Evolutionary conservation across 352 stramenopile genomes (phyloP), one percentile per base, ranked within the genome.

Genomic region (Globisporangium camurandrum): DNA sequence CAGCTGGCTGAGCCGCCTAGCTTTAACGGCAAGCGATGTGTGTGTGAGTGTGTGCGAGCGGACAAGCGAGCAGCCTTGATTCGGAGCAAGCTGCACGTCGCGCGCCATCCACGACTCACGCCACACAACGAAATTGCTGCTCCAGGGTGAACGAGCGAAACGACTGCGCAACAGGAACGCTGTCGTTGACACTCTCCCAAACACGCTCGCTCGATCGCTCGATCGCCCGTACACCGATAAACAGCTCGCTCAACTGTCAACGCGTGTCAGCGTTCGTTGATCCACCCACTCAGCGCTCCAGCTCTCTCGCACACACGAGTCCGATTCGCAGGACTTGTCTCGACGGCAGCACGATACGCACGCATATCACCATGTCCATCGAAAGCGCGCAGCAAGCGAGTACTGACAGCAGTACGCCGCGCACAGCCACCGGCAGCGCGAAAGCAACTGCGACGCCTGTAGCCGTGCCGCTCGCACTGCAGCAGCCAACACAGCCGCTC

Each of bases 361-460:
- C 38, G 14, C 36, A 20, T 20, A n/a, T 9, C 27, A 31, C 10
- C 27, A 80, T 81, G 69, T 81, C 67, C 36, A 77, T 75, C 56
- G 67, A 81, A 40, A 77, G 46, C 48, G 52, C 50, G 37, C 62
- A 59, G 26, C 34, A 34, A 40, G 33, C 56, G 23, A 55, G 47
- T 51, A 49, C 71, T 14, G 60, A 27, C 57, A 20, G 42, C 57
- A 20, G 42, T 45, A 62, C 51, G 20, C 53, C 45, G 10, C 42
- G 50, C 50, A 55, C n/a, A n/a, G n/a, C 52, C 42, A 41, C 47
- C 39, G 14, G 48, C 51, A 42, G 33, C 56, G 11, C 14, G 9
- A 19, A 51, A 41, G 33, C 39, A 28, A 14, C 27, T 46, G 30
- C 43, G 36, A 49, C 43, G 58, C 67, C 44, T 45, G 43, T 31